phyloP scores from a whole-genome alignment of 768 basidiomycete species.

The Mycena kentingensis region DNA sequence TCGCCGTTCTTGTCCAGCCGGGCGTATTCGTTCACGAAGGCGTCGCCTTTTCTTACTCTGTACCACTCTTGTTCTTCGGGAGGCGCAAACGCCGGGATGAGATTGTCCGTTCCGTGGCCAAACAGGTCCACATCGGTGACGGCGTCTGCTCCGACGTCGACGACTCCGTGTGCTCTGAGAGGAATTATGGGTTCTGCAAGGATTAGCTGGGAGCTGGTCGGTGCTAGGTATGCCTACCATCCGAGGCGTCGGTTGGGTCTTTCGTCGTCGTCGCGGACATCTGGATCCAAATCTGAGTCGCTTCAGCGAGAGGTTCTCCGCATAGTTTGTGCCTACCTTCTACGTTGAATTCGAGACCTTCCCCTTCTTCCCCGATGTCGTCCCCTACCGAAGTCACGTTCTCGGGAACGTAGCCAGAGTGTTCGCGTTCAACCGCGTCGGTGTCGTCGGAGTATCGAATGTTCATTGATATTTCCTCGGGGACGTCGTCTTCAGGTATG shows the following conservation, averaged over 20 bases:
- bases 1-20: slow-evolving; percentile 6
- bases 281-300: no score
- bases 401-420: slow-evolving; percentile 35
- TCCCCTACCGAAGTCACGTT: no score
- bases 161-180: neutral
- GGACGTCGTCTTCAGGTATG: slow-evolving; percentile 37
- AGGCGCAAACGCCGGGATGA: neutral
- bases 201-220: neutral
- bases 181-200: neutral
- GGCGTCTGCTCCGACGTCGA: neutral
- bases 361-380: neutral
- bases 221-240: neutral
- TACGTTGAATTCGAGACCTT: neutral
- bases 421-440: slow-evolving; percentile 26
- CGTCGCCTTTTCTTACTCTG: slow-evolving; percentile 18
- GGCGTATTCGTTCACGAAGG: slow-evolving; percentile 33
- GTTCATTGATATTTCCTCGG: slow-evolving; percentile 28
- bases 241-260: neutral
- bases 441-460: slow-evolving; percentile 25
- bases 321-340: no score
- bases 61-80: neutral
- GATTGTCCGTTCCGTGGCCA: neutral
- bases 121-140: neutral
- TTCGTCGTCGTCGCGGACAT: neutral
- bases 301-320: no score